phyloP scores from a whole-genome alignment of 345 rosid species.

The Syzygium aqueum region DNA sequence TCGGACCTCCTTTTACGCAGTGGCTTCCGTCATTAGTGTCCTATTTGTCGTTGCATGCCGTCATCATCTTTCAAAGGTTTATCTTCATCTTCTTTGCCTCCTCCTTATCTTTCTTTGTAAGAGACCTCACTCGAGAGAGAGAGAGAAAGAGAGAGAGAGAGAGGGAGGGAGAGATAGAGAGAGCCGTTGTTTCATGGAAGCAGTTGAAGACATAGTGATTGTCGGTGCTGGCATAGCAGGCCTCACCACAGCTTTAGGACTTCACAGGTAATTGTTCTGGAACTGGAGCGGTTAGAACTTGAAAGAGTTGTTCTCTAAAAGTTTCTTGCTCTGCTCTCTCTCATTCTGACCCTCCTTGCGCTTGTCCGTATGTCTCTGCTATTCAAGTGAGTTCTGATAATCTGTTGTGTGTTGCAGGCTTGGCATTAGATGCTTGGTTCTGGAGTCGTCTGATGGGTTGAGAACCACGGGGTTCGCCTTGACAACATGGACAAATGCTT shows the following conservation, averaged over 20 bases:
- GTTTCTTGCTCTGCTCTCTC: too few species aligned
- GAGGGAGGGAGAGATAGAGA: background rate
- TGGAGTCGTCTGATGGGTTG: constrained; percentile 54
- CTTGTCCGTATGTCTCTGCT: background rate
- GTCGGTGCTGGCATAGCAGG: too few species aligned
- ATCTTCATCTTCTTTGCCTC: background rate
- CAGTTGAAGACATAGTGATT: too few species aligned
- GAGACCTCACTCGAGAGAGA: background rate
- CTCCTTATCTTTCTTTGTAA: background rate
- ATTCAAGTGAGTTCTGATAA: background rate
- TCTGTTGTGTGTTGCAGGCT: constrained; percentile 22
- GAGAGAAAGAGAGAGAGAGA: background rate
- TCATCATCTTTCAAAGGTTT: background rate
- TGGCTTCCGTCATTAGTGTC: background rate
- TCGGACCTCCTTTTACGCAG: background rate
- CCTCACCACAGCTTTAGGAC: too few species aligned
- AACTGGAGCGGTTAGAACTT: too few species aligned
- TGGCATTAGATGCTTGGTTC: constrained; percentile 56
- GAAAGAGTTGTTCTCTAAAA: too few species aligned
- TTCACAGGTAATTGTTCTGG: too few species aligned
- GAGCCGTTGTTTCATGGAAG: too few species aligned
- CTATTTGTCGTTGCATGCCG: background rate
- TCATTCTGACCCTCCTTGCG: background rate
- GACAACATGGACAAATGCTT: constrained; percentile 45
- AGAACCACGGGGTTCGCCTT: constrained; percentile 53